These are phyloP conservation scores for Laetiporus sulphureus DNA, from an alignment of 1,284 basidiomycete species.

Conservation along the genomic window DNA sequence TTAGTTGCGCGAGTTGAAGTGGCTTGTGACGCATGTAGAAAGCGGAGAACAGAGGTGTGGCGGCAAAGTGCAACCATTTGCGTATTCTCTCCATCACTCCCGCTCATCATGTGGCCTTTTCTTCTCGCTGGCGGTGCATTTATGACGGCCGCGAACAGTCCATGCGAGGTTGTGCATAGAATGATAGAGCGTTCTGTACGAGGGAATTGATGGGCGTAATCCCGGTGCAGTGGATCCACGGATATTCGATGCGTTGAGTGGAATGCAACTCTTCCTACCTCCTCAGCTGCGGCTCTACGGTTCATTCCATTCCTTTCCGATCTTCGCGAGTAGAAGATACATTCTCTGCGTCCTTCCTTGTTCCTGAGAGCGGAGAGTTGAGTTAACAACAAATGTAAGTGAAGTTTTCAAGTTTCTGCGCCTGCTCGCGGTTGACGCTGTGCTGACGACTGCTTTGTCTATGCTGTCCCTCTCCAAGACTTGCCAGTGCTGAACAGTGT, in stretches of 20 bases:
- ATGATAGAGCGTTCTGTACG: not conserved
- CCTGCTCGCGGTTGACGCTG: constrained; percentile 6
- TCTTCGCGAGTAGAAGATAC: too few relatives aligned
- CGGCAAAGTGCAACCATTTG: too few relatives aligned
- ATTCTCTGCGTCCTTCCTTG: too few relatives aligned
- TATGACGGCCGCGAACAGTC: not conserved
- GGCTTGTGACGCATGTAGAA: too few relatives aligned
- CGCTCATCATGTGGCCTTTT: not conserved
- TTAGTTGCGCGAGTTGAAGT: too few relatives aligned
- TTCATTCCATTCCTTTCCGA: too few relatives aligned
- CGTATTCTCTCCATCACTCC: not conserved
- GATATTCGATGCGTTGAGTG: too few relatives aligned
- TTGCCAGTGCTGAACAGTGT: constrained; percentile 1
- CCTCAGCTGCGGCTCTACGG: too few relatives aligned
- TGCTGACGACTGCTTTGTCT: constrained; percentile 4
- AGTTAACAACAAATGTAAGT: constrained; percentile 10
- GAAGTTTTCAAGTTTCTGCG: constrained; percentile 2
- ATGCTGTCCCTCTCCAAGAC: not conserved
- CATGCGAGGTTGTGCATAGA: not conserved
- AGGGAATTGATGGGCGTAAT: not conserved
- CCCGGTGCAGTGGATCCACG: too few relatives aligned
- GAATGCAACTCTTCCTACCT: too few relatives aligned
- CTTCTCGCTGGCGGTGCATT: not conserved
- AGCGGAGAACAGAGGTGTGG: too few relatives aligned
- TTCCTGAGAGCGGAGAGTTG: too few relatives aligned